These are phyloP conservation scores for Hysterium pulicare DNA, from an alignment of 2,329 filamentous ascomycete genomes.

Conservation along the genomic window DNA sequence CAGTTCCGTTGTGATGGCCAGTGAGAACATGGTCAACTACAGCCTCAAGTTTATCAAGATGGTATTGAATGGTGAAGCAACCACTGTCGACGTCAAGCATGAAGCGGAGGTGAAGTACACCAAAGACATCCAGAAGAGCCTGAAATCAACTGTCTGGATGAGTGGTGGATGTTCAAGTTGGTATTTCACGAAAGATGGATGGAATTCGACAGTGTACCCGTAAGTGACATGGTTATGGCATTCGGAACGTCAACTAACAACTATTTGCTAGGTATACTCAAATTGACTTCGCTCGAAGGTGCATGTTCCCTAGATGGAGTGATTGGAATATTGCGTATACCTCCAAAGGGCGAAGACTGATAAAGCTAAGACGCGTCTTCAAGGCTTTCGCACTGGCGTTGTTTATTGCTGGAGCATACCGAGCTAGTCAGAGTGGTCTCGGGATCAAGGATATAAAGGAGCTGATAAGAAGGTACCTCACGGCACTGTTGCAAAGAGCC, in stretches of 20 bases:
- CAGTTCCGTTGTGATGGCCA: slow-evolving; percentile 56
- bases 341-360: slow-evolving; percentile 41
- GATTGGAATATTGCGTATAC: slow-evolving; percentile 55
- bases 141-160: slow-evolving; percentile 48
- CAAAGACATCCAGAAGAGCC: slow-evolving; percentile 43
- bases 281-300: slow-evolving; percentile 49
- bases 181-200: slow-evolving; percentile 48
- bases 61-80: slow-evolving; percentile 46
- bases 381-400: slow-evolving; percentile 18
- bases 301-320: slow-evolving; percentile 52
- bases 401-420: slow-evolving; percentile 21
- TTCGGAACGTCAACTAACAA: slow-evolving; percentile 11
- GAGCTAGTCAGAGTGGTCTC: slow-evolving; percentile 22
- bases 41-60: slow-evolving; percentile 57
- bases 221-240: slow-evolving; percentile 18
- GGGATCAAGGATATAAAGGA: slow-evolving; percentile 18
- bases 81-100: slow-evolving; percentile 48
- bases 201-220: slow-evolving; percentile 46
- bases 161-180: slow-evolving; percentile 47
- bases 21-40: slow-evolving; percentile 61
- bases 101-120: slow-evolving; percentile 48
- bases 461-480: slow-evolving; percentile 3
- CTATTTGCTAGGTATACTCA: slow-evolving; percentile 43
- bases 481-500: neutral
- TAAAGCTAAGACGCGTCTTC: slow-evolving; percentile 15